These are phyloP conservation scores for Cryptococcus sp. DNA, from an alignment of 1,284 basidiomycete genomes.

Conservation along the genomic window DNA sequence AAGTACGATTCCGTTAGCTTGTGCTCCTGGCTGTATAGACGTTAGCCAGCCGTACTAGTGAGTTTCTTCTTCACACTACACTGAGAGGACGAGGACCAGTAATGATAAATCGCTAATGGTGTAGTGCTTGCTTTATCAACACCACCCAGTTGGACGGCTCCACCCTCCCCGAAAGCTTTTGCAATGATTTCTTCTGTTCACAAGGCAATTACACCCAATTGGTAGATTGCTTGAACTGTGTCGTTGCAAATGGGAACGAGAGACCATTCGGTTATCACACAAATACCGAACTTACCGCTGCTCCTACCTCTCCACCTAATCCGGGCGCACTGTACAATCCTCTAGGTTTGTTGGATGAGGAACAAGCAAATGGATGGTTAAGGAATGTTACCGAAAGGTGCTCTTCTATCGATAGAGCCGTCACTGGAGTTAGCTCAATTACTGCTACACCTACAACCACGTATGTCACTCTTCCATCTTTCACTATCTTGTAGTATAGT, in stretches of 20 bases:
- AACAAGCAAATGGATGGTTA: constrained; percentile 9
- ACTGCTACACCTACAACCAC: constrained; percentile 14
- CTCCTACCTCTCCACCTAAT: background rate
- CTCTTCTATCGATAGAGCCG: background rate
- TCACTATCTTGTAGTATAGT: no score
- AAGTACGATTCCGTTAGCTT: no score
- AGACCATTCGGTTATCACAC: constrained; percentile 6
- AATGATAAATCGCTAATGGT: no score
- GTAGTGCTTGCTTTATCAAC: constrained; percentile 2
- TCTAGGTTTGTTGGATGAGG: constrained; percentile 8
- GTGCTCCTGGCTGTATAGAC: no score
- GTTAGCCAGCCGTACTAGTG: no score
- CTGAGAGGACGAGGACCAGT: no score
- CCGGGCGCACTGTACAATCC: background rate
- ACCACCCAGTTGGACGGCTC: background rate
- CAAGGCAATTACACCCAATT: constrained; percentile 5
- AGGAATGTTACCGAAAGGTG: constrained; percentile 12
- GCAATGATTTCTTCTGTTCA: constrained; percentile 6
- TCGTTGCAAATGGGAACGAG: constrained; percentile 14
- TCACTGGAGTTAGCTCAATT: constrained; percentile 3
- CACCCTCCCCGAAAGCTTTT: background rate
- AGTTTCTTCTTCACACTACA: no score
- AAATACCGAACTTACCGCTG: constrained; percentile 1
- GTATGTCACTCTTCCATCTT: constrained; percentile 3
- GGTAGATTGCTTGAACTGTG: constrained; percentile 12